Percentiles rank a stretch among this genome's conserved stretches.
Evolutionary conservation across 2,329 filamentous ascomycete species (phyloP).

Genomic region (Ophiostoma tasmaniense): DNA sequence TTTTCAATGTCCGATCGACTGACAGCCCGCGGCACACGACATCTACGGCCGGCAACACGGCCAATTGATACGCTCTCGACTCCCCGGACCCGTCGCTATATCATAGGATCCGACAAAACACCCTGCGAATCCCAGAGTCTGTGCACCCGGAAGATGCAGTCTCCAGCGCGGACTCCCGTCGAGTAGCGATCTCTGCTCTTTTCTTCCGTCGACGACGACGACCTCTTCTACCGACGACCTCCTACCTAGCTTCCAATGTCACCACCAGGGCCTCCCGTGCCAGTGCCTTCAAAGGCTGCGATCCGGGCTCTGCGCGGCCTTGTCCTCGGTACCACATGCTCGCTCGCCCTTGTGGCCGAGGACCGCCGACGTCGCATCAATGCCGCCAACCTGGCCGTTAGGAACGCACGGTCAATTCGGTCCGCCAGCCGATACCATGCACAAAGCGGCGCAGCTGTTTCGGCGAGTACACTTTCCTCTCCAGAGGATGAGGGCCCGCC

Average conservation of each 20-base stretch:
- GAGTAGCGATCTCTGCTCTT: background rate
- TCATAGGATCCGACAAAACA: background rate
- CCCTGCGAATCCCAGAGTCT: background rate
- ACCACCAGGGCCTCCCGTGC: conserved; percentile 29
- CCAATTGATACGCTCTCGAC: background rate
- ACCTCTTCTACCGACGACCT: background rate
- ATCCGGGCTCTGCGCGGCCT: conserved; percentile 37
- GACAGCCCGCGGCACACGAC: background rate
- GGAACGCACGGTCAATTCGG: conserved; percentile 34
- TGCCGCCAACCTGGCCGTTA: conserved; percentile 30
- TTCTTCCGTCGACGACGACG: background rate
- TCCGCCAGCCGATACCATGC: conserved; percentile 32
- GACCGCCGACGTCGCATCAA: conserved; percentile 39
- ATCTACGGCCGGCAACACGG: conserved; percentile 6
- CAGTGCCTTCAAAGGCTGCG: conserved; percentile 38
- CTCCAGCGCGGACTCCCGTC: background rate
- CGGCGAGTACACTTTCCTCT: conserved; percentile 17
- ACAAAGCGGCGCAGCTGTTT: conserved; percentile 21
- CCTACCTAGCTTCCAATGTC: conserved; percentile 9
- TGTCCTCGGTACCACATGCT: conserved; percentile 38
- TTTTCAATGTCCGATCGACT: conserved; percentile 6
- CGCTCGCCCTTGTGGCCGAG: conserved; percentile 35
- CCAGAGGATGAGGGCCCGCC: conserved; percentile 22
- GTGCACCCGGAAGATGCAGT: conserved; percentile 4
- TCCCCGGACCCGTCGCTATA: background rate